Conservation (phyloP, 441 rosid species). For the Adansonia rubrostipa region DNA sequence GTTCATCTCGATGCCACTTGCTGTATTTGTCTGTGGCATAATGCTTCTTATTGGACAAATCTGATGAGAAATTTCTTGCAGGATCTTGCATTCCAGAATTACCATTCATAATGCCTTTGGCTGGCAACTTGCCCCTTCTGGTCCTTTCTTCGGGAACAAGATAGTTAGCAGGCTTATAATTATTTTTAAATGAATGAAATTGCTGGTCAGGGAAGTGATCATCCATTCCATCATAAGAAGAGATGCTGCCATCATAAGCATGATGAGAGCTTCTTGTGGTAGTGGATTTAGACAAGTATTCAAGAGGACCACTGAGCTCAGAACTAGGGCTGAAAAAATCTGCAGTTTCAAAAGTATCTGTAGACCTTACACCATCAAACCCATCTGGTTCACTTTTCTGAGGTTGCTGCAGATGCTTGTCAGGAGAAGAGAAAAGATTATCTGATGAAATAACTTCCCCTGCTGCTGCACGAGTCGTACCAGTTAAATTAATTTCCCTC, state of each 20-base stretch:
- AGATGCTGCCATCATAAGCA: slow-evolving; percentile 71
- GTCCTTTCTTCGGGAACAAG: slow-evolving; percentile 41
- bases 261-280: slow-evolving; percentile 56
- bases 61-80: slow-evolving; percentile 42
- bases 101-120: slow-evolving; percentile 25
- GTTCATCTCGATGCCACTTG: slow-evolving; percentile 42
- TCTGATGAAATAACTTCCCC: slow-evolving; percentile 38
- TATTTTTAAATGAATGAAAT: slow-evolving; percentile 33
- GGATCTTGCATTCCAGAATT: slow-evolving; percentile 40
- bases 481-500: slow-evolving; percentile 35
- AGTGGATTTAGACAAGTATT: slow-evolving; percentile 47
- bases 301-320: slow-evolving; percentile 43
- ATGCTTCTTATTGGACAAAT: slow-evolving; percentile 35
- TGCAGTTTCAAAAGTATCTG: slow-evolving; percentile 42
- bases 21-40: slow-evolving; percentile 36
- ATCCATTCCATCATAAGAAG: slow-evolving; percentile 67
- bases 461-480: slow-evolving; percentile 30
- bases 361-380: slow-evolving; percentile 29
- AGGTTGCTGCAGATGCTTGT: slow-evolving; percentile 41
- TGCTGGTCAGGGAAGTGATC: slow-evolving; percentile 45
- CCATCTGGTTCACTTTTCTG: slow-evolving; percentile 32
- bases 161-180: slow-evolving; percentile 35
- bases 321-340: slow-evolving; percentile 49
- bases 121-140: slow-evolving; percentile 41
- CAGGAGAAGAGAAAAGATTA: slow-evolving; percentile 33